phyloP scores from a whole-genome alignment of 371 early-diverging fungal species.

The Rhizopus microsporus region DNA sequence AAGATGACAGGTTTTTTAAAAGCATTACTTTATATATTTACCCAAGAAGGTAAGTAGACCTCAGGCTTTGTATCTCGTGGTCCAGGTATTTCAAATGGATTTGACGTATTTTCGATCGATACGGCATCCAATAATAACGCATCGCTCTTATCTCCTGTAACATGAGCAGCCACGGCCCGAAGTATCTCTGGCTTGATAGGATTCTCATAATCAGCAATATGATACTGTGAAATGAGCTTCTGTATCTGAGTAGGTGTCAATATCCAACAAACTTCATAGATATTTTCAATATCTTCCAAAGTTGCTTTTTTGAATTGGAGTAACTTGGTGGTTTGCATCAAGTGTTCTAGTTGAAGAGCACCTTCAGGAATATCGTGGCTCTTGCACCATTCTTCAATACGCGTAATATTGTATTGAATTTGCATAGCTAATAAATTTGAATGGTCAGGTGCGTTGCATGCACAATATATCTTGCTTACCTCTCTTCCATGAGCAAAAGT shows the following conservation, averaged over 20 bases:
- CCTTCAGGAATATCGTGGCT: slow-evolving; percentile 90
- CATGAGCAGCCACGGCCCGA: slow-evolving; percentile 85
- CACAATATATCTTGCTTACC: slow-evolving; percentile 35
- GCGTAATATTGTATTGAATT: slow-evolving; percentile 96
- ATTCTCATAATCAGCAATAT: slow-evolving; percentile 80
- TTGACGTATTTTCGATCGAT: slow-evolving; percentile 70
- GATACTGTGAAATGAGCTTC: slow-evolving; percentile 87
- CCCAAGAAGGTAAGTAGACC: slow-evolving; percentile 62
- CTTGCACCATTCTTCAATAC: slow-evolving; percentile 98
- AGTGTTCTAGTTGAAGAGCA: slow-evolving; percentile 86
- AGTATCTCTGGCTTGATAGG: slow-evolving; percentile 88
- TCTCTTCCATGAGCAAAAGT: slow-evolving; percentile 89
- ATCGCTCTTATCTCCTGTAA: slow-evolving; percentile 88
- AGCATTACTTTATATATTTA: slow-evolving; percentile 15
- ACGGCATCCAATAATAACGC: slow-evolving; percentile 85
- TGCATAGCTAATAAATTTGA: slow-evolving; percentile 70
- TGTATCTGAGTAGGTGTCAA: slow-evolving; percentile 94
- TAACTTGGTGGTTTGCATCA: slow-evolving; percentile 94
- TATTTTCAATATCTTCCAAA: slow-evolving; percentile 89
- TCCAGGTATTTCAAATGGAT: slow-evolving; percentile 62
- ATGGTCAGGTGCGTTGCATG: neutral
- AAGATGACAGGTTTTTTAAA: neutral
- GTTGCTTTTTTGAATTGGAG: slow-evolving; percentile 93
- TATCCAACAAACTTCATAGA: slow-evolving; percentile 95
- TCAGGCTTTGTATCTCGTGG: slow-evolving; percentile 57